Evolutionary conservation across 2,329 filamentous ascomycete species (phyloP).

Genomic region (Monosporascus sp.): DNA sequence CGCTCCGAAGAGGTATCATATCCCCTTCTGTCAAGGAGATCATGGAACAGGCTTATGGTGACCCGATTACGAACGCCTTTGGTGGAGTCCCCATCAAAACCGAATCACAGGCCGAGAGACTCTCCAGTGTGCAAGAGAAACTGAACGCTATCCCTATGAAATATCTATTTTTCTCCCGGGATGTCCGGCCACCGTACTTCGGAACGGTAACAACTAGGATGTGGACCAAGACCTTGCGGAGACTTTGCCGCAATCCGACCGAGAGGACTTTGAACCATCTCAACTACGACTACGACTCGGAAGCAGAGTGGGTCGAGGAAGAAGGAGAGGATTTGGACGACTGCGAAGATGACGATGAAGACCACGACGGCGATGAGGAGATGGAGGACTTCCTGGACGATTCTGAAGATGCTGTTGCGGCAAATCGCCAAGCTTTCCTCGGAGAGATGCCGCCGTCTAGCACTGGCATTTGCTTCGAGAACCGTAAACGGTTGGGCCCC

Average conservation of each 20-base stretch:
- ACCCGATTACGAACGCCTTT: slow-evolving; percentile 21
- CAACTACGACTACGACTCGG: slow-evolving; percentile 80
- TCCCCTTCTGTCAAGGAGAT: slow-evolving; percentile 55
- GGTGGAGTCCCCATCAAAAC: slow-evolving; percentile 25
- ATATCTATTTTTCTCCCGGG: slow-evolving; percentile 54
- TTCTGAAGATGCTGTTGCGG: slow-evolving; percentile 56
- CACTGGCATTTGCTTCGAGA: slow-evolving; percentile 81
- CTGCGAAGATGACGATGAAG: slow-evolving; percentile 63
- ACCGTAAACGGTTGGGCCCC: slow-evolving; percentile 40
- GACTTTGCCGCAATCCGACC: slow-evolving; percentile 49
- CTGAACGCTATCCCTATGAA: slow-evolving; percentile 54
- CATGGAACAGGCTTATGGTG: slow-evolving; percentile 48
- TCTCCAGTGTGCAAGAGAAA: slow-evolving; percentile 29
- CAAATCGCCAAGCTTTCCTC: slow-evolving; percentile 35
- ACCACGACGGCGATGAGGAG: slow-evolving; percentile 67
- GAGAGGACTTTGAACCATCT: slow-evolving; percentile 52
- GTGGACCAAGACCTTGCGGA: slow-evolving; percentile 41
- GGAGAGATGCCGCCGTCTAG: slow-evolving; percentile 67
- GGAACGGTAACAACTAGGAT: slow-evolving; percentile 65
- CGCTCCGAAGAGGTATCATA: slow-evolving; percentile 38
- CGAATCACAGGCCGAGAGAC: slow-evolving; percentile 34
- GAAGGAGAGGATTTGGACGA: slow-evolving; percentile 52
- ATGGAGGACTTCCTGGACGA: slow-evolving; percentile 90
- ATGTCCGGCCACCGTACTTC: slow-evolving; percentile 64
- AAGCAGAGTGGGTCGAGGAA: slow-evolving; percentile 79